phyloP scores from a whole-genome alignment of 2,329 filamentous ascomycete species.

The Raffaelea ambrosiae region DNA sequence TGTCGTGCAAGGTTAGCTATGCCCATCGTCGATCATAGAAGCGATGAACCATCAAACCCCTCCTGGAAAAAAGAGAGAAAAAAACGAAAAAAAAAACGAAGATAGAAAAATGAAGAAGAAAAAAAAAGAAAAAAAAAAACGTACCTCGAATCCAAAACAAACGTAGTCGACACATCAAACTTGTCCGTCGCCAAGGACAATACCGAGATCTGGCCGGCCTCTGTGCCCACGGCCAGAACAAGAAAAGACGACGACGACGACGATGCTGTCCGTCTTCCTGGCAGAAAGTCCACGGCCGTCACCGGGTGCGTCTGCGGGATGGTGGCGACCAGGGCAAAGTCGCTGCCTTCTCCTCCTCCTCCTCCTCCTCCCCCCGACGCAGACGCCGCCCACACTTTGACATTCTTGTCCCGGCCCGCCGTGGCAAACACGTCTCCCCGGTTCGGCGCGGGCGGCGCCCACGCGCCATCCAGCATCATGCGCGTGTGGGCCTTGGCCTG shows the following conservation, averaged over 20 bases:
- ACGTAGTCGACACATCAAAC: slow-evolving; percentile 26
- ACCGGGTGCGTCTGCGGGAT: slow-evolving; percentile 52
- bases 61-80: too few species aligned
- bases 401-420: slow-evolving; percentile 78
- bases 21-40: not conserved
- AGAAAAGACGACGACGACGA: slow-evolving; percentile 21
- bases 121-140: not conserved
- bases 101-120: not conserved
- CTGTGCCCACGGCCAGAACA: slow-evolving; percentile 47
- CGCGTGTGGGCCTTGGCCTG: slow-evolving; percentile 82
- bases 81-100: too few species aligned
- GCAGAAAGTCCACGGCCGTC: slow-evolving; percentile 66
- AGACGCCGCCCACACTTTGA: slow-evolving; percentile 58
- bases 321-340: slow-evolving; percentile 43
- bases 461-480: slow-evolving; percentile 86
- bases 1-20: slow-evolving; percentile 17
- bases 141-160: slow-evolving; percentile 33
- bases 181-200: slow-evolving; percentile 28
- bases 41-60: too few species aligned
- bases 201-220: slow-evolving; percentile 40
- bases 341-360: slow-evolving; percentile 19
- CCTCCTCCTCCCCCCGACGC: too few species aligned
- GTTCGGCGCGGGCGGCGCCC: slow-evolving; percentile 51
- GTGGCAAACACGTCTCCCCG: slow-evolving; percentile 59
- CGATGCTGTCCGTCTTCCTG: slow-evolving; percentile 20